phyloP scores from a whole-genome alignment of 768 basidiomycete genomes.

The Phlegmacium glaucopus region DNA sequence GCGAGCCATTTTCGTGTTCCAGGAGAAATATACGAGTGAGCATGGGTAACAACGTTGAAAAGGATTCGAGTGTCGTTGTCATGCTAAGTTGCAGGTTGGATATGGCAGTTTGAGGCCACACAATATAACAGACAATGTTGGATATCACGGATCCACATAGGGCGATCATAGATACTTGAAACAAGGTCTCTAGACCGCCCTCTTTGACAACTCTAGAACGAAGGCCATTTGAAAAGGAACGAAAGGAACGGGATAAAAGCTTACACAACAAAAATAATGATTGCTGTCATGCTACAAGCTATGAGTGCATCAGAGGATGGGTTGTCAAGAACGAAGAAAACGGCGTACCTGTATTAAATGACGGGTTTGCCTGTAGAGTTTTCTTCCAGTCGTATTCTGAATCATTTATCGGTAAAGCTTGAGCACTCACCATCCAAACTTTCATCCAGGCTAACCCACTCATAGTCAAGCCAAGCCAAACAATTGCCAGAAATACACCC shows the following conservation, averaged over 20 bases:
- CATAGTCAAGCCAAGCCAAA: conserved; percentile 85
- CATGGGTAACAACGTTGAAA: conserved; percentile 79
- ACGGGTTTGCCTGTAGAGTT: conserved; percentile 57
- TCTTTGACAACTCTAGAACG: conserved; percentile 76
- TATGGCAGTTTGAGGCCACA: conserved; percentile 88
- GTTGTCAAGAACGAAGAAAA: background rate
- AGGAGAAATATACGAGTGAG: conserved; percentile 85
- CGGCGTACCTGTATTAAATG: conserved; percentile 78
- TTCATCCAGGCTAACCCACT: conserved; percentile 87
- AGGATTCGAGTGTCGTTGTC: conserved; percentile 82
- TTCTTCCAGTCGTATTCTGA: background rate
- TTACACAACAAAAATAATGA: conserved; percentile 82
- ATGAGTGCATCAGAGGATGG: conserved; percentile 1
- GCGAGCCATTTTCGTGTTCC: conserved; percentile 53
- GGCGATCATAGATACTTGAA: conserved; percentile 76
- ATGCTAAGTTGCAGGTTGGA: conserved; percentile 80
- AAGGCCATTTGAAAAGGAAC: conserved; percentile 1
- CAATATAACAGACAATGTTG: conserved; percentile 76
- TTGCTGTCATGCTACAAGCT: conserved; percentile 85
- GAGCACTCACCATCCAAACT: conserved; percentile 63
- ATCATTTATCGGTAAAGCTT: conserved; percentile 7
- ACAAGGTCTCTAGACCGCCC: conserved; percentile 72
- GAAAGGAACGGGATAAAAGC: conserved; percentile 8
- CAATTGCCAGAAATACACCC: conserved; percentile 68
- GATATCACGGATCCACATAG: conserved; percentile 72